Conservation (phyloP, 306 rosid species). For the Hippophae gyantsensis region DNA sequence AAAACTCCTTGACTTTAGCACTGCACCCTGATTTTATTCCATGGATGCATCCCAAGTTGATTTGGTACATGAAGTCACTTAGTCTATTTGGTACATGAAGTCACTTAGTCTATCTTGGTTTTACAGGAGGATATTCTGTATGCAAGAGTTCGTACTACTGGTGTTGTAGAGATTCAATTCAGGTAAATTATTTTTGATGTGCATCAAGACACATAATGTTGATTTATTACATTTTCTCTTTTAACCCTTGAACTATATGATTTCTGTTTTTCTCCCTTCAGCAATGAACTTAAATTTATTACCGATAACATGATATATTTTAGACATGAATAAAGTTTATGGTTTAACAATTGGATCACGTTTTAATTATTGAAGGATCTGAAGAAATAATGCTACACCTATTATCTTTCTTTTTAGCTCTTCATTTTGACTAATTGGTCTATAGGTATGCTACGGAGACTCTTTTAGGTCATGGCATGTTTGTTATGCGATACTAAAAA, state of each 20-base stretch:
- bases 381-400: too few relatives aligned
- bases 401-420: too few relatives aligned
- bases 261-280: not conserved
- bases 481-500: too few relatives aligned
- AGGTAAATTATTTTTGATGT: slow-evolving; percentile 39
- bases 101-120: slow-evolving; percentile 8
- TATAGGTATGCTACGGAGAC: too few relatives aligned
- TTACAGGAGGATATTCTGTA: slow-evolving; percentile 87
- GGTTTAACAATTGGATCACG: not conserved
- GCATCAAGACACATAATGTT: not conserved
- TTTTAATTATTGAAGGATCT: not conserved
- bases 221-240: not conserved
- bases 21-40: not conserved
- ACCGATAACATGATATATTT: not conserved
- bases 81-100: not conserved
- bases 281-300: too few relatives aligned
- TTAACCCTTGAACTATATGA: not conserved
- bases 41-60: not conserved
- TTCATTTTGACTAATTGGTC: not conserved
- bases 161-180: slow-evolving; percentile 99
- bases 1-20: not conserved
- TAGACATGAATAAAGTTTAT: not conserved
- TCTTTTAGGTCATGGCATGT: too few relatives aligned
- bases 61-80: slow-evolving; percentile 12
- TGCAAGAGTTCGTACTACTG: slow-evolving; percentile 96